Percentiles rank a stretch among this genome's conserved stretches.
These are phyloP conservation scores for Penicillium malachiteum DNA, from an alignment of 495 filamentous ascomycete genomes.

Conservation along the genomic window DNA sequence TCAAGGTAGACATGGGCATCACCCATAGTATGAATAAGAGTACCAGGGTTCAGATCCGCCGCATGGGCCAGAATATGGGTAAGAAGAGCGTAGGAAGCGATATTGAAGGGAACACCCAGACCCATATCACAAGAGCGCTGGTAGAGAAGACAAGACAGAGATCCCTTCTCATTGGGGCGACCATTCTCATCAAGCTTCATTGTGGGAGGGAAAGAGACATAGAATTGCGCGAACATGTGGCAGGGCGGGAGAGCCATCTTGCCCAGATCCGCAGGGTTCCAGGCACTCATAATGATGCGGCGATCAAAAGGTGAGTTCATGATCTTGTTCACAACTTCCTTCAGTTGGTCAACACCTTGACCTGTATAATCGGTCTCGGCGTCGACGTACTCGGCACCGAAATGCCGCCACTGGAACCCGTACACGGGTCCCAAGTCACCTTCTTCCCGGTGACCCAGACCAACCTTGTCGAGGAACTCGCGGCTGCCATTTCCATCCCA, in stretches of 20 bases:
- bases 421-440: constrained; percentile 96
- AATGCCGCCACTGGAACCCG: constrained; percentile 98
- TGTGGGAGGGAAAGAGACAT: constrained; percentile 72
- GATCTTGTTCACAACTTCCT: constrained; percentile 80
- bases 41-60: constrained; percentile 77
- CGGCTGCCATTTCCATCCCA: constrained; percentile 97
- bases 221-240: constrained; percentile 99
- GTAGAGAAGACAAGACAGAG: constrained; percentile 82
- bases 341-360: constrained; percentile 88
- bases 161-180: constrained; percentile 52
- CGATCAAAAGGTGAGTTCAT: constrained; percentile 81
- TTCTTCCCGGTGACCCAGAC: constrained; percentile 71
- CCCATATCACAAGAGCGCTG: constrained; percentile 98
- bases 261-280: constrained; percentile 83
- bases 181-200: constrained; percentile 31
- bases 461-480: constrained; percentile 79
- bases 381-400: constrained; percentile 85
- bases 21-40: constrained; percentile 89
- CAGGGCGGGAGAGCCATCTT: constrained; percentile 96
- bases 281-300: constrained; percentile 83
- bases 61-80: constrained; percentile 93
- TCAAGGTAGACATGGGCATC: constrained; percentile 95
- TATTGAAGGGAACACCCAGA: constrained; percentile 95
- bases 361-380: constrained; percentile 79
- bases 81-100: constrained; percentile 86